Evolutionary conservation across 257 asterid genomes (phyloP).

Genomic region (Salvia miltiorrhiza): DNA sequence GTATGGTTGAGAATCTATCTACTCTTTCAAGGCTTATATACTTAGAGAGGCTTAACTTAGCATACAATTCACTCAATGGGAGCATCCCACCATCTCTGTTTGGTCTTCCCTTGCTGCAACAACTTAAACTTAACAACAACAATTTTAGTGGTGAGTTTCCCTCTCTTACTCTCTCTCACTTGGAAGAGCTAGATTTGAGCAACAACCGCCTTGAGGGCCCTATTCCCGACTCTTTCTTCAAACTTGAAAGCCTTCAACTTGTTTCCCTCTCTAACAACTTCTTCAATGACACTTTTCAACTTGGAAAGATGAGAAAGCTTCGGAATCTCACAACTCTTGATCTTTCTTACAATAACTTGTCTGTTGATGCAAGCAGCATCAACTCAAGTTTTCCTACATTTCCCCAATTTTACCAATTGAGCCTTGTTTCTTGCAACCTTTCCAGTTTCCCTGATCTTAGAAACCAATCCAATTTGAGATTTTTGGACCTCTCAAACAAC

Average conservation of each 20-base stretch:
- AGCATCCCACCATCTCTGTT: too few species aligned
- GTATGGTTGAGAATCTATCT: too few species aligned
- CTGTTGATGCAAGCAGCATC: constrained; percentile 1
- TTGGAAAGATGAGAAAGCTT: not conserved
- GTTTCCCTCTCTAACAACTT: constrained; percentile 27
- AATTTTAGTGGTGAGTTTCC: too few species aligned
- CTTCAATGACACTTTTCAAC: constrained; percentile 19
- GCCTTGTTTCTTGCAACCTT: not conserved
- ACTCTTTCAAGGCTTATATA: too few species aligned
- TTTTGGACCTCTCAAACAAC: constrained; percentile 41
- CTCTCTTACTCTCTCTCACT: too few species aligned
- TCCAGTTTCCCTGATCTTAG: not conserved
- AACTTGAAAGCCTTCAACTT: not conserved
- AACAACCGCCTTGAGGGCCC: not conserved
- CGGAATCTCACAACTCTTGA: not conserved
- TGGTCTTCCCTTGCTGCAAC: too few species aligned
- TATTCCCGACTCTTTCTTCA: constrained; percentile 22
- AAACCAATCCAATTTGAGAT: not conserved
- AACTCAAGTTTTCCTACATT: not conserved
- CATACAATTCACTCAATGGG: too few species aligned
- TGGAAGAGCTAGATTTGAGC: too few species aligned
- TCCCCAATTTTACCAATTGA: constrained; percentile 20
- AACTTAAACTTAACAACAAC: too few species aligned
- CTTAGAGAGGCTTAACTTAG: too few species aligned
- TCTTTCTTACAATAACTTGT: not conserved